Conservation (phyloP, 108 stramenopile genomes). For the Heterococcus sp. region DNA sequence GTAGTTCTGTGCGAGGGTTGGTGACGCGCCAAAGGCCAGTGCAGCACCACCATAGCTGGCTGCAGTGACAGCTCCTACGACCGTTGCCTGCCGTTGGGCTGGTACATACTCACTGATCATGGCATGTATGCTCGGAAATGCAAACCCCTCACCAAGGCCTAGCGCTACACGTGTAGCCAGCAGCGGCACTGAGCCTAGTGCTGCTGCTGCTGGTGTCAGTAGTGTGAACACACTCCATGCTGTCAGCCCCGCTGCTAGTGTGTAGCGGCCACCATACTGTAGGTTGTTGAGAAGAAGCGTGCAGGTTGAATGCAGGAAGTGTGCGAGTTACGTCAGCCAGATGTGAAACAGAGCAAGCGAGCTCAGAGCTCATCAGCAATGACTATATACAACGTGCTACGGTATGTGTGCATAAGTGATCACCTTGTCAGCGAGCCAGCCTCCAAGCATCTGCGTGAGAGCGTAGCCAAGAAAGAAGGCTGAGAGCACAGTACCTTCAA, state of each 20-base stretch:
- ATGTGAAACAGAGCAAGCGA: constrained; percentile 17
- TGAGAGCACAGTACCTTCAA: constrained; percentile 39
- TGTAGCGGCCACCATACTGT: constrained; percentile 26
- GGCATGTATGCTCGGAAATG: constrained; percentile 41
- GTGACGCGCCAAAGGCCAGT: constrained; percentile 36
- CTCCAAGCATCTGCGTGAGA: constrained; percentile 18
- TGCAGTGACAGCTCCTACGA: constrained; percentile 29
- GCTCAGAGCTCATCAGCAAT: background rate
- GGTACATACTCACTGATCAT: constrained; percentile 41
- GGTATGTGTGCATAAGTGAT: no score
- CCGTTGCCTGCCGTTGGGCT: constrained; percentile 2
- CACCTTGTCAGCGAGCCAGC: background rate
- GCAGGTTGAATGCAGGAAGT: no score
- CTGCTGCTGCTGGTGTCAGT: constrained; percentile 30
- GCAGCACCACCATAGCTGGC: constrained; percentile 42
- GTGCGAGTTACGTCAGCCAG: constrained; percentile 42
- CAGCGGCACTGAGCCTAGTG: background rate
- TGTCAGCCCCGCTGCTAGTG: constrained; percentile 11
- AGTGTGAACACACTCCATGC: constrained; percentile 32
- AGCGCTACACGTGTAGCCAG: constrained; percentile 16
- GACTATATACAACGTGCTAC: background rate
- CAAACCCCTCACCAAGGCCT: constrained; percentile 47
- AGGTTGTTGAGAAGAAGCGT: no score
- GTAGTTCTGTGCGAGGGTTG: background rate
- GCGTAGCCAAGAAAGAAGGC: constrained; percentile 42